Percentiles rank a stretch among this genome's conserved stretches.
These are phyloP conservation scores for Wickerhamiella sergipiensis DNA, from an alignment of 805 yeast genomes.

Conservation along the genomic window DNA sequence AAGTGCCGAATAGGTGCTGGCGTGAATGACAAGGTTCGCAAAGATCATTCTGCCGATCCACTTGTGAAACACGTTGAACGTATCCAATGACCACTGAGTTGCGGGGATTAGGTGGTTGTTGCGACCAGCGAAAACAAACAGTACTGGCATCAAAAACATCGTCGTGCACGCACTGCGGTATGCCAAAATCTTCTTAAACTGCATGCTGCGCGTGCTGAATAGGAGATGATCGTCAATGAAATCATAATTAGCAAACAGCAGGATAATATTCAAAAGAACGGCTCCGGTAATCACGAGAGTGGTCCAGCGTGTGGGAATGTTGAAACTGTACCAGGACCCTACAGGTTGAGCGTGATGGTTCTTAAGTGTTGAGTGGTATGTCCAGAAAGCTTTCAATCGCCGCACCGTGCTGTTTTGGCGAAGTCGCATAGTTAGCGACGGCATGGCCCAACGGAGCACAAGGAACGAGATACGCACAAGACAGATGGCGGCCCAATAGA, in stretches of 20 bases:
- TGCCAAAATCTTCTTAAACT: conserved; percentile 11
- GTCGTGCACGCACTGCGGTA: conserved; percentile 11
- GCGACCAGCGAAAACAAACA: conserved; percentile 48
- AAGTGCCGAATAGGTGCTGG: conserved; percentile 31
- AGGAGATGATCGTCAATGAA: conserved; percentile 7
- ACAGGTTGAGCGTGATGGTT: conserved; percentile 5
- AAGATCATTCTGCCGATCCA: conserved; percentile 46
- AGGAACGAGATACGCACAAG: neutral
- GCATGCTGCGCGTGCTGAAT: conserved; percentile 13
- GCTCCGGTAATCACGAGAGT: conserved; percentile 24
- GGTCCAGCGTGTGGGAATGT: conserved; percentile 27
- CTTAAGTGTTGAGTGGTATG: conserved; percentile 6
- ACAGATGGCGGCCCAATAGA: conserved; percentile 7
- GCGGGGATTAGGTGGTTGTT: conserved; percentile 47
- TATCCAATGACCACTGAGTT: conserved; percentile 31
- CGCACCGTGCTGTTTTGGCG: neutral
- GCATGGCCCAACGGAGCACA: neutral
- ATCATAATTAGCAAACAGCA: conserved; percentile 13
- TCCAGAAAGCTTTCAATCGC: conserved; percentile 2
- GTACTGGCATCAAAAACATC: conserved; percentile 30
- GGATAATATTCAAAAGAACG: conserved; percentile 20
- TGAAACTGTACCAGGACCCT: conserved; percentile 3
- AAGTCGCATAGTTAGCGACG: neutral
- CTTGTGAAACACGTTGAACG: conserved; percentile 43
- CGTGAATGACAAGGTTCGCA: conserved; percentile 42